Evolutionary conservation across 2,329 filamentous ascomycete species (phyloP).

Genomic region (Fusarium metavorans): DNA sequence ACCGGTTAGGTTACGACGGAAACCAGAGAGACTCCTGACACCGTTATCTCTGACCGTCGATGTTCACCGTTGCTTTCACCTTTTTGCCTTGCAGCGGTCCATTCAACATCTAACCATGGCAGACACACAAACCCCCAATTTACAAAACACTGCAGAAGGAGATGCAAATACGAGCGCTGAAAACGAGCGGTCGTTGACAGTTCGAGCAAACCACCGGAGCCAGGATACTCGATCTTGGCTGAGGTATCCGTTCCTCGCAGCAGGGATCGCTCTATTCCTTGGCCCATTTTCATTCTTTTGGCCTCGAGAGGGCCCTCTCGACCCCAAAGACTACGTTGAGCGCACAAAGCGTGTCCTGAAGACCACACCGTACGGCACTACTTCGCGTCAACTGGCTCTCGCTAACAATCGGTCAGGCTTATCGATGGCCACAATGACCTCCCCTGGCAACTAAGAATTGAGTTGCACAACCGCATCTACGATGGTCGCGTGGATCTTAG

Average conservation of each 20-base stretch:
- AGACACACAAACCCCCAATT: not conserved
- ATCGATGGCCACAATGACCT: constrained; percentile 49
- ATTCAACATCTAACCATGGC: not conserved
- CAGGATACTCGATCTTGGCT: not conserved
- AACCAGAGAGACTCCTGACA: no score
- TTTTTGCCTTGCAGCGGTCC: not conserved
- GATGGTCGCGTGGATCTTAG: constrained; percentile 17
- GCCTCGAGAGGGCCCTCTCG: constrained; percentile 6
- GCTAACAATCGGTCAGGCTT: constrained; percentile 19
- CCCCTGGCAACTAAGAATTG: constrained; percentile 45
- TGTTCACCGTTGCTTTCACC: not conserved
- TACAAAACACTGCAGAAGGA: not conserved
- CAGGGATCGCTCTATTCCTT: constrained; percentile 8
- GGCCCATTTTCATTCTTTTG: constrained; percentile 10
- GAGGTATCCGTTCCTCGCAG: not conserved
- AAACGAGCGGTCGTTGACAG: not conserved
- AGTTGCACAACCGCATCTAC: constrained; percentile 45
- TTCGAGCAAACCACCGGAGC: not conserved
- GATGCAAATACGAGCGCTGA: not conserved
- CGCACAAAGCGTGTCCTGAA: constrained; percentile 16
- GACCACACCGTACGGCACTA: constrained; percentile 13
- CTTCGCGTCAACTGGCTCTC: not conserved
- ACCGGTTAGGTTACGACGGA: not conserved
- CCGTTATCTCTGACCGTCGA: not conserved
- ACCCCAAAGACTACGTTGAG: constrained; percentile 19